These are phyloP conservation scores for Mycena maculata DNA, from an alignment of 768 basidiomycete genomes.

Conservation along the genomic window DNA sequence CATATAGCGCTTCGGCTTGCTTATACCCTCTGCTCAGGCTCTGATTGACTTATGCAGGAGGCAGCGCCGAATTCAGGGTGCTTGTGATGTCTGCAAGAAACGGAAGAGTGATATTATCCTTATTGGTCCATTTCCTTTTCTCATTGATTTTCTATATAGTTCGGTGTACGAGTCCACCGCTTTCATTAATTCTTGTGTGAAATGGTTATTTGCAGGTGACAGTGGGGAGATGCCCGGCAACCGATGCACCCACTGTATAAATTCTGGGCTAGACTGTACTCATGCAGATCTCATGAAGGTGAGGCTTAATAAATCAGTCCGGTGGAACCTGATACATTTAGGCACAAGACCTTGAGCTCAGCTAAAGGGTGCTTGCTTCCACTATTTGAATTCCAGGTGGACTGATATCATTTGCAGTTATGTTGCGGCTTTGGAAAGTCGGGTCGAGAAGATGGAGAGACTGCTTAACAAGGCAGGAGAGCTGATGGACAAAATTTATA, in stretches of 20 bases:
- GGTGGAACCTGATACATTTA: background rate
- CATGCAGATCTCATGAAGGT: slow-evolving; percentile 78
- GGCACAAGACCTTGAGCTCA: slow-evolving; percentile 61
- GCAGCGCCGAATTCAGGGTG: slow-evolving; percentile 51
- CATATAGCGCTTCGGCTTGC: too few species aligned
- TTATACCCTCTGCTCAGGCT: too few species aligned
- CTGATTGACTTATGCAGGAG: too few species aligned
- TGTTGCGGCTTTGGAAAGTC: slow-evolving; percentile 69
- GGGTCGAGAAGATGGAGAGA: slow-evolving; percentile 72
- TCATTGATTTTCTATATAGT: slow-evolving; percentile 40
- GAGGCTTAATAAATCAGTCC: background rate
- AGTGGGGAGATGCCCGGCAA: slow-evolving; percentile 73
- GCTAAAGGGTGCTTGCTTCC: slow-evolving; percentile 63
- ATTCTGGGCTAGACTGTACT: slow-evolving; percentile 69
- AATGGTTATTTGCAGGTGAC: slow-evolving; percentile 59
- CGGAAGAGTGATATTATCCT: slow-evolving; percentile 66
- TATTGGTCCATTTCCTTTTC: slow-evolving; percentile 29
- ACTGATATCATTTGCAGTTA: slow-evolving; percentile 51
- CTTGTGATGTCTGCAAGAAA: slow-evolving; percentile 75
- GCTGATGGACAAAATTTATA: background rate
- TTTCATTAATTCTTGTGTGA: background rate
- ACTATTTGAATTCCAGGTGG: background rate
- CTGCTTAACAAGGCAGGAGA: slow-evolving; percentile 56
- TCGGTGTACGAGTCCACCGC: slow-evolving; percentile 51
- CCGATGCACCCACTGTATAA: slow-evolving; percentile 71